Evolutionary conservation across 2,329 filamentous ascomycete genomes (phyloP).

Genomic region (Colletotrichum lupini): DNA sequence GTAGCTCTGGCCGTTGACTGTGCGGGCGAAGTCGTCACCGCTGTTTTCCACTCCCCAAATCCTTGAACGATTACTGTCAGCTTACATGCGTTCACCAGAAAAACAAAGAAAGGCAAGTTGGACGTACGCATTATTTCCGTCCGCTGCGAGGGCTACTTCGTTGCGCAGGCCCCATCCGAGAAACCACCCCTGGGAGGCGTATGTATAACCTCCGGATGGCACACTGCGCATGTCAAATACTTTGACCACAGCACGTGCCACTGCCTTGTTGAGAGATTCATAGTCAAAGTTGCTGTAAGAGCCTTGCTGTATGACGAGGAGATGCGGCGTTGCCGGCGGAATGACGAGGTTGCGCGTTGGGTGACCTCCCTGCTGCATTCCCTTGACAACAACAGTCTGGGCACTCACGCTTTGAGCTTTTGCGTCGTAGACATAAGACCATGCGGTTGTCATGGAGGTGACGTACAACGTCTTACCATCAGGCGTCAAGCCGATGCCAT

Average conservation of each 20-base stretch:
- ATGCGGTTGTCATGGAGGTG: conserved; percentile 55
- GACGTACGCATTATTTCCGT: conserved; percentile 48
- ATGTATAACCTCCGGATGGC: conserved; percentile 49
- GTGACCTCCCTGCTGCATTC: conserved; percentile 53
- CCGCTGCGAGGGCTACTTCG: conserved; percentile 69
- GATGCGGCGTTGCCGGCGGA: conserved; percentile 48
- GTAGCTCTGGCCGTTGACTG: conserved; percentile 52
- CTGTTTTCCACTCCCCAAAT: conserved; percentile 64
- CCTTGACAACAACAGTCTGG: conserved; percentile 51
- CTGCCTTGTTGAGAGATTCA: conserved; percentile 44
- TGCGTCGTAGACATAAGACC: conserved; percentile 68
- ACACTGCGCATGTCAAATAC: conserved; percentile 52
- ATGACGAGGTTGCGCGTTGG: conserved; percentile 51
- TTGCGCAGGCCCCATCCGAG: conserved; percentile 64
- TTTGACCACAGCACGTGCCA: conserved; percentile 53
- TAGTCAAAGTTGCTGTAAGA: conserved; percentile 53
- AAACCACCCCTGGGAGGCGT: conserved; percentile 51
- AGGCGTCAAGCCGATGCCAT: conserved; percentile 51
- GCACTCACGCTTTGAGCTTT: conserved; percentile 55
- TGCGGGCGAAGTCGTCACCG: conserved; percentile 64
- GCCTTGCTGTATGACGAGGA: conserved; percentile 52
- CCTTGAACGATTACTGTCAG: conserved; percentile 23
- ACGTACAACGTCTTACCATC: conserved; percentile 53
- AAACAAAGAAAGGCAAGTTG: background rate
- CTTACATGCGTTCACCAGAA: background rate